Conservation (phyloP, 257 asterid genomes). For the Misopates orontium region DNA sequence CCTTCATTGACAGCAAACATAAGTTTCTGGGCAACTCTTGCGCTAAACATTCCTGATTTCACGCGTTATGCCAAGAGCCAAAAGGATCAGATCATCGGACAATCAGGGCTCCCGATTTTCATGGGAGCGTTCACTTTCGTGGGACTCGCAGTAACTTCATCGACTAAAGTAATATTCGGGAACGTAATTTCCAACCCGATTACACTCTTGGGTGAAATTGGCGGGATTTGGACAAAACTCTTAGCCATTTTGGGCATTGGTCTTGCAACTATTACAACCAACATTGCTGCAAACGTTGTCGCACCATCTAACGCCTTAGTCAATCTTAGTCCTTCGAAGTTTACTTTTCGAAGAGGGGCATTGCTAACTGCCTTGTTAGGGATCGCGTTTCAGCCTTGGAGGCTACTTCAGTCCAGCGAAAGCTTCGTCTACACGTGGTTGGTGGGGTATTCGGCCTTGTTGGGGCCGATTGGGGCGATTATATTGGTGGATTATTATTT, state of each 20-base stretch:
- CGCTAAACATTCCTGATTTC: slow-evolving; percentile 89
- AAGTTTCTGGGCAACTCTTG: slow-evolving; percentile 88
- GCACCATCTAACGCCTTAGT: slow-evolving; percentile 92
- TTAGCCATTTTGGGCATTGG: slow-evolving; percentile 77
- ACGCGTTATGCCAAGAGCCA: slow-evolving; percentile 76
- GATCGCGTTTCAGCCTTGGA: slow-evolving; percentile 86
- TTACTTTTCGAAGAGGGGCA: slow-evolving; percentile 74
- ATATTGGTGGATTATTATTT: slow-evolving; percentile 72
- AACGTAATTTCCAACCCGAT: slow-evolving; percentile 69
- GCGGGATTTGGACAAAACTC: slow-evolving; percentile 64
- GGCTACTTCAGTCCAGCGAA: slow-evolving; percentile 78
- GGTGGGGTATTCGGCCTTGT: slow-evolving; percentile 77
- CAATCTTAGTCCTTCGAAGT: slow-evolving; percentile 69
- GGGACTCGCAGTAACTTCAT: slow-evolving; percentile 90
- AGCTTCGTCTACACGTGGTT: slow-evolving; percentile 92
- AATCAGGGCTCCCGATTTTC: slow-evolving; percentile 71
- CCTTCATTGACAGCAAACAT: slow-evolving; percentile 91
- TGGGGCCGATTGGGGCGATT: slow-evolving; percentile 82
- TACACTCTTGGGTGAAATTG: slow-evolving; percentile 66
- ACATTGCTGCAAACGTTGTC: slow-evolving; percentile 92
- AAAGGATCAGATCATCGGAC: slow-evolving; percentile 72
- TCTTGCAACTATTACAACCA: slow-evolving; percentile 76
- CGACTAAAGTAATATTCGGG: slow-evolving; percentile 77
- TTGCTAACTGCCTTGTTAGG: slow-evolving; percentile 71
- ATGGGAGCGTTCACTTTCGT: slow-evolving; percentile 92